Percentiles rank a stretch among this genome's conserved stretches.
Evolutionary conservation across 2,329 filamentous ascomycete species (phyloP).

Genomic region (Colletotrichum lindemuthianum): DNA sequence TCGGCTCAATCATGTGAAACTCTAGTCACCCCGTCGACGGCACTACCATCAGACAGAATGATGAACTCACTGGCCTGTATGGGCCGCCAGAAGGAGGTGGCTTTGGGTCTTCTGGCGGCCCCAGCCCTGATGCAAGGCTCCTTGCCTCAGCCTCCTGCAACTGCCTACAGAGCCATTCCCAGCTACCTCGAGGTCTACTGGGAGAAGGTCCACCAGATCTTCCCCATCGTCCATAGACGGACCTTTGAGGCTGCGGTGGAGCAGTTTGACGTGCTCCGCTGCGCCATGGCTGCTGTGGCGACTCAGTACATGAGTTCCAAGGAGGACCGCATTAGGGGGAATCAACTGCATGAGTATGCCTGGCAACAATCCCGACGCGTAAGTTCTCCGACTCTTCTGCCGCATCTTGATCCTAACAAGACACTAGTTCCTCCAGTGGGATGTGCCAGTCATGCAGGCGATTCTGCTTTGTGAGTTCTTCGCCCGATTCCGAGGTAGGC

Average conservation of each 20-base stretch:
- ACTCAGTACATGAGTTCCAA: conserved; percentile 60
- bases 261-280: conserved; percentile 55
- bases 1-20: conserved; percentile 59
- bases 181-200: conserved; percentile 64
- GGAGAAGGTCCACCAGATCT: conserved; percentile 58
- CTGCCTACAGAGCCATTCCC: conserved; percentile 55
- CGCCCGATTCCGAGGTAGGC: conserved; percentile 63
- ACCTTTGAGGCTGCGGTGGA: conserved; percentile 55
- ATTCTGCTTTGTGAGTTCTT: conserved; percentile 66
- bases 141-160: conserved; percentile 43
- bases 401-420: conserved; percentile 1
- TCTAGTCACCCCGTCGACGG: conserved; percentile 57
- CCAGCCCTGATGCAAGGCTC: conserved; percentile 50
- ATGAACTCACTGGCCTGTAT: conserved; percentile 49
- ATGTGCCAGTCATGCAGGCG: conserved; percentile 61
- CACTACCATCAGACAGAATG: conserved; percentile 48
- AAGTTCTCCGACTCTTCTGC: conserved; percentile 43
- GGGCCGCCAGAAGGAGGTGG: conserved; percentile 53
- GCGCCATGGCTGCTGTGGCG: conserved; percentile 67
- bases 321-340: conserved; percentile 61
- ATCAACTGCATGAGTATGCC: conserved; percentile 61
- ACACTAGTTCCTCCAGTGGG: conserved; percentile 58
- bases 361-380: conserved; percentile 61
- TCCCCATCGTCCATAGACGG: conserved; percentile 61
- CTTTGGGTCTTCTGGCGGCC: conserved; percentile 48